Base-by-base conservation (phyloP, 1,284 basidiomycete genomes). In the Ustilago bromivora region DNA sequence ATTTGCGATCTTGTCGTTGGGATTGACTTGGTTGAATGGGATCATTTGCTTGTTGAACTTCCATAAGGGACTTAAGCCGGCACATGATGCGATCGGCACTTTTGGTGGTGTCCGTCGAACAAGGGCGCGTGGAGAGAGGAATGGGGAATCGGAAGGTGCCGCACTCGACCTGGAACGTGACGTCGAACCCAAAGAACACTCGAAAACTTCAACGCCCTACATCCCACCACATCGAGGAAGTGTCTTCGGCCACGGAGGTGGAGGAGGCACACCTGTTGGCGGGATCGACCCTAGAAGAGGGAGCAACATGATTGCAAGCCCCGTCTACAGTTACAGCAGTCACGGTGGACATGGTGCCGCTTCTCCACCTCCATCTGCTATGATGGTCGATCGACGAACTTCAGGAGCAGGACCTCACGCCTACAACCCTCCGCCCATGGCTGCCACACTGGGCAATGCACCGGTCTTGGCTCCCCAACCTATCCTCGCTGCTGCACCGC, bases 11-110 rank as follows among this genome's bases (percentile, higher is more conserved):
- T 52, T 78, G 23, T 66, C 64, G 34, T 59, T 82, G 3, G 34
- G 49, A 0, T 47, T 82, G 28, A 82, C 82, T 34, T 36, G 76
- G 49, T 28, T 73, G 58, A 78, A 71, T 32, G 78, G 80, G 15
- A 54, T 81, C 51, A 54, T 78, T 28, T 83, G 82, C 56, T 49
- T 82, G 59, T 51, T 69, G 54, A 83, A 83, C 69, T 83, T 83
- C 67, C 55, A 72, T 52, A 75, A 81, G 38, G 78, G 79, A 1
- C 61, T 81, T 23, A 72, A 69, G 40, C 75, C 72, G 31, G 79
- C 79, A 5, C 79, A 81, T 55, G 78, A 80, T 57, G 62, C 65
- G 34, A 81, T 81, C 17, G 79, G 79, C 5, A 68, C 46, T 7
- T 78, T 78, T 61, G 76, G 65, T 15, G 76, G 76, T 19, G 76